phyloP scores from a whole-genome alignment of 257 asterid genomes.

The Solanum neorickii region DNA sequence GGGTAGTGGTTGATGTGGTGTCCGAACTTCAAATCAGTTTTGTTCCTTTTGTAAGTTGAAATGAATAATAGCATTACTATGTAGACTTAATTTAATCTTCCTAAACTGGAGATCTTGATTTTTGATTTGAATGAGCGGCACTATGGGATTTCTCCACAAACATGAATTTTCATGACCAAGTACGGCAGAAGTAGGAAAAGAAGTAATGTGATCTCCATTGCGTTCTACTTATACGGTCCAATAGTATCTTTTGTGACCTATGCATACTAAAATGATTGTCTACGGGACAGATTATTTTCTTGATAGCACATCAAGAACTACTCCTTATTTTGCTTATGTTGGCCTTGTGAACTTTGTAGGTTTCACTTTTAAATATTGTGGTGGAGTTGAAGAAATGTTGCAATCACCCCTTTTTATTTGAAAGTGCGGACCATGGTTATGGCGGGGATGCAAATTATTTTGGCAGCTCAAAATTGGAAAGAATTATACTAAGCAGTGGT shows the following conservation, averaged over 20 bases:
- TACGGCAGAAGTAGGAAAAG: neutral
- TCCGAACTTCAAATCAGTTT: neutral
- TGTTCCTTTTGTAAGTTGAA: neutral
- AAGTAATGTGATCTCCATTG: neutral
- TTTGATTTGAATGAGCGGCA: neutral
- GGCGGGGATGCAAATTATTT: constrained; percentile 83
- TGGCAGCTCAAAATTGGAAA: constrained; percentile 82
- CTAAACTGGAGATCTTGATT: neutral
- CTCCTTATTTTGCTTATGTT: neutral
- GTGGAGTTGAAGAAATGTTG: constrained; percentile 99
- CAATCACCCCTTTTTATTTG: constrained; percentile 96
- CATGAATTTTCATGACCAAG: neutral
- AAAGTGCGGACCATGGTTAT: constrained; percentile 99
- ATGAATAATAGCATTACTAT: neutral
- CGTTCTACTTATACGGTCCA: neutral
- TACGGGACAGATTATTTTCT: neutral
- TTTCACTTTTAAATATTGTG: constrained; percentile 95
- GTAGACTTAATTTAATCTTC: neutral
- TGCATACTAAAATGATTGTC: neutral
- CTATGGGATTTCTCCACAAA: neutral
- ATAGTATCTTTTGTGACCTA: neutral
- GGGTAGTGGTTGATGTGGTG: neutral
- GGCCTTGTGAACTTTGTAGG: constrained; percentile 39
- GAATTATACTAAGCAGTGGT: constrained; percentile 91
- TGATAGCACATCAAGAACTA: neutral